Percentiles rank a stretch among this genome's conserved stretches.
These are phyloP conservation scores for Colletotrichum camelliae DNA, from an alignment of 2,329 filamentous ascomycete genomes.

Conservation along the genomic window DNA sequence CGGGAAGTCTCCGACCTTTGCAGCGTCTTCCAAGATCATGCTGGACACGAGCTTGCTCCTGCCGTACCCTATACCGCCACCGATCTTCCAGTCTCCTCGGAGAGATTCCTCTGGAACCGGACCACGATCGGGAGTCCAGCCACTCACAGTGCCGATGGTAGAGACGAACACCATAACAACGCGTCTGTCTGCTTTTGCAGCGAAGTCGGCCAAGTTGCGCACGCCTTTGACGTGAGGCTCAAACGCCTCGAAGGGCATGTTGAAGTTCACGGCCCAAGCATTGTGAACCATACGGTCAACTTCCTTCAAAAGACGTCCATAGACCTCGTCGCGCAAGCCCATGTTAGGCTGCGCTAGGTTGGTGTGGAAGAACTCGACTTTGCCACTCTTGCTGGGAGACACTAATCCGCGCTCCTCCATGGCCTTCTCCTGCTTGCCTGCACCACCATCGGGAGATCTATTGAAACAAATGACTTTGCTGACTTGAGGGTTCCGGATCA, in stretches of 20 bases:
- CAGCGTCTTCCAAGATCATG: constrained; percentile 13
- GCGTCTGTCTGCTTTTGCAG: background rate
- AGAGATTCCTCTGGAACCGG: constrained; percentile 2
- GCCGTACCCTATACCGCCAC: constrained; percentile 6
- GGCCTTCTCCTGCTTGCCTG: constrained; percentile 5
- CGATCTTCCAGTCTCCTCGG: background rate
- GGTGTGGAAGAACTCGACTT: constrained; percentile 40
- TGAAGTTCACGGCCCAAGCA: constrained; percentile 57
- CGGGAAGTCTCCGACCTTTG: constrained; percentile 5
- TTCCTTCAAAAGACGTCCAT: constrained; percentile 34
- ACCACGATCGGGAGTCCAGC: background rate
- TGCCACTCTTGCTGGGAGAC: background rate
- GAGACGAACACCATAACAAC: constrained; percentile 19
- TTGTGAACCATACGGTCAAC: constrained; percentile 57
- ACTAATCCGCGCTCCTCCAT: constrained; percentile 8
- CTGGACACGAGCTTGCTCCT: constrained; percentile 19
- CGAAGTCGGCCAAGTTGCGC: constrained; percentile 46
- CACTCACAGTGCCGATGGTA: constrained; percentile 13
- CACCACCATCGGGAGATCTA: constrained; percentile 6
- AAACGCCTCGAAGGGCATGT: constrained; percentile 53
- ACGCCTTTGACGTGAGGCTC: constrained; percentile 55
- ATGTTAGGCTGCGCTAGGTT: background rate
- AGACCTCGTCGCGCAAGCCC: background rate
- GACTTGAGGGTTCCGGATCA: constrained; percentile 22
- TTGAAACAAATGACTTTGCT: constrained; percentile 11